Evolutionary conservation across 495 filamentous ascomycete species (phyloP), one percentile per base, ranked within the genome.

Genomic region (Aspergillus bridgeri): DNA sequence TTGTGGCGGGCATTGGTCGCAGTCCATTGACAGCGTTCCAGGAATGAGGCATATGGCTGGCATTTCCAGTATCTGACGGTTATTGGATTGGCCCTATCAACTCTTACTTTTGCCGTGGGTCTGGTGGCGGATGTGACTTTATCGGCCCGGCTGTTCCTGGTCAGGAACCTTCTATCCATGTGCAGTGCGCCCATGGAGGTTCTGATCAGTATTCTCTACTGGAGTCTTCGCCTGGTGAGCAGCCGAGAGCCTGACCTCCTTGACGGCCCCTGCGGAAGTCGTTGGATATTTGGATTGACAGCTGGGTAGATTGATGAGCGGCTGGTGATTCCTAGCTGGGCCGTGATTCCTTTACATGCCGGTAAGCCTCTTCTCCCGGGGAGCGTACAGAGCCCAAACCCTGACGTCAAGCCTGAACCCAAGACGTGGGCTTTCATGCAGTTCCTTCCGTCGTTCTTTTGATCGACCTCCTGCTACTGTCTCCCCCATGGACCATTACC

Each of bases 31-130:
- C 51, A 1, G 21, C 38, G 25, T 19, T 19, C 33, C 48, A 85
- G 88, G 51, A 86, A 86, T 59, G 75, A 82, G 13, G 83, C 87
- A 20, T 94, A 87, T 65, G 91, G 90, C 21, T 92, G 89, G 80
- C 88, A 92, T 68, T 87, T 87, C 63, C 89, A 93, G 72, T 92
- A 88, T 71, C 75, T 93, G 48, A 96, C 90, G 54, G 91, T 95
- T 60, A 85, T 95, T 62, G 91, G 90, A 24, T 80, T 95, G 13
- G 71, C 80, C 3, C 70, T 94, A 42, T 80, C 90, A 3, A 82
- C 86, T 17, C 55, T 83, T 48, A 90, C 90, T 42, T 93, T 94
- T 68, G 60, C 74, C 21, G 69, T 82, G 59, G 92, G 82, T 7
- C 68, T 91, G n/a, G 70, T 92, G 25, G 88, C 90, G 38, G 92